Evolutionary conservation across 768 basidiomycete species (phyloP).

Genomic region (Pisolithus tinctorius): DNA sequence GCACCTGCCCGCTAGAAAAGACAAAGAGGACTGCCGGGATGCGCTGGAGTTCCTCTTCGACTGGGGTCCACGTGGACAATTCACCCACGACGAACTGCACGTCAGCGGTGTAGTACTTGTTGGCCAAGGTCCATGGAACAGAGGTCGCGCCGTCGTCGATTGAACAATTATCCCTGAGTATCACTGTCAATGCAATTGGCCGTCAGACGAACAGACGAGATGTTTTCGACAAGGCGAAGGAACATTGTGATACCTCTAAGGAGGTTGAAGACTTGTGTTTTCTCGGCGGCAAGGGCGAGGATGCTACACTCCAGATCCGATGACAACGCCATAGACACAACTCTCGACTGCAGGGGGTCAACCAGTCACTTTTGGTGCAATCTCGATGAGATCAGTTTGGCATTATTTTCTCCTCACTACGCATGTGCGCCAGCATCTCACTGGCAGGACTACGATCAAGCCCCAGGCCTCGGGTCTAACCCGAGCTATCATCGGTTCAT

Average conservation of each 20-base stretch:
- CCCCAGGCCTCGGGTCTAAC: too few species aligned
- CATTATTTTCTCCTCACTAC: too few species aligned
- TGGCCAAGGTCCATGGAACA: conserved; percentile 70
- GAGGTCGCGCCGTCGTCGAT: conserved; percentile 11
- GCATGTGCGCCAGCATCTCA: too few species aligned
- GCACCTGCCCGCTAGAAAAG: conserved; percentile 63
- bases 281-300: conserved; percentile 19
- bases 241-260: conserved; percentile 17
- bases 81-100: conserved; percentile 60
- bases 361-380: too few species aligned
- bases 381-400: too few species aligned
- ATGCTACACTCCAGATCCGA: conserved; percentile 19
- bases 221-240: background rate
- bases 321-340: background rate
- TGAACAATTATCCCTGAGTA: background rate
- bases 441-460: too few species aligned
- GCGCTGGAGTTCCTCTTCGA: conserved; percentile 29
- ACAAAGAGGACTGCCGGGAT: conserved; percentile 72
- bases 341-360: too few species aligned
- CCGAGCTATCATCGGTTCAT: too few species aligned
- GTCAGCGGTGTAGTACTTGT: conserved; percentile 76
- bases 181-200: conserved; percentile 4
- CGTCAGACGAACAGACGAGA: conserved; percentile 13
- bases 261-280: conserved; percentile 12
- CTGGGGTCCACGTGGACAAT: conserved; percentile 36